Conservation (phyloP, 129 eudicot species). For the Tanacetum coccineum region DNA sequence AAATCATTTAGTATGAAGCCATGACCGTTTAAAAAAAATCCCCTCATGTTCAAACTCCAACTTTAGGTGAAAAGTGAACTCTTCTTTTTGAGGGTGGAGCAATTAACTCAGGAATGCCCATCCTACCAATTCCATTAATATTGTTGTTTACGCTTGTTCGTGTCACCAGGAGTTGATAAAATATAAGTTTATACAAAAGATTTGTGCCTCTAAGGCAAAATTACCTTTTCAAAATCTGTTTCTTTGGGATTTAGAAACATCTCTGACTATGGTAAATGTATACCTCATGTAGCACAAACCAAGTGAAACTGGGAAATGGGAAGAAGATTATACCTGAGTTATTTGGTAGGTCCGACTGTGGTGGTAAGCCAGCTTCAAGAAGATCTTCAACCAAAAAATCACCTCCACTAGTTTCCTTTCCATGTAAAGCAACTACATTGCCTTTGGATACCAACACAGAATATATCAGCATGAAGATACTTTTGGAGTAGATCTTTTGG, state of each 20-base stretch:
- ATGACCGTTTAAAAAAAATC: too few species aligned
- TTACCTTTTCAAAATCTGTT: not conserved
- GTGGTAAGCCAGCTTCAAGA: constrained; percentile 89
- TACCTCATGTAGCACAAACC: not conserved
- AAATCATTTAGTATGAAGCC: too few species aligned
- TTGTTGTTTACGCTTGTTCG: constrained; percentile 1
- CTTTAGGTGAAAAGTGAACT: too few species aligned
- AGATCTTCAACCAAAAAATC: constrained; percentile 75
- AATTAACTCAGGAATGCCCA: too few species aligned
- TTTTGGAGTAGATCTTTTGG: not conserved
- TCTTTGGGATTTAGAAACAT: not conserved
- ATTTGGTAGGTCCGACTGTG: constrained; percentile 59
- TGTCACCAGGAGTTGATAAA: not conserved
- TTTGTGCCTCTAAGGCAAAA: not conserved
- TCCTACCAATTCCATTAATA: not conserved
- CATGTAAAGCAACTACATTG: constrained; percentile 80
- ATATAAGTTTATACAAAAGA: not conserved
- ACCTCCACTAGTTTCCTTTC: constrained; percentile 74
- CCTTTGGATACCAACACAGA: constrained; percentile 43
- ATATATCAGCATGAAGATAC: constrained; percentile 7
- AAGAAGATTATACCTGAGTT: constrained; percentile 43
- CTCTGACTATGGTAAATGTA: not conserved
- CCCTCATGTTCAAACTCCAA: too few species aligned
- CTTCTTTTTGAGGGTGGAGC: too few species aligned
- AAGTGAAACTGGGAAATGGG: not conserved